These are phyloP conservation scores for Candida pseudoviswanathii DNA, from an alignment of 1,139 yeast genomes.

Conservation along the genomic window DNA sequence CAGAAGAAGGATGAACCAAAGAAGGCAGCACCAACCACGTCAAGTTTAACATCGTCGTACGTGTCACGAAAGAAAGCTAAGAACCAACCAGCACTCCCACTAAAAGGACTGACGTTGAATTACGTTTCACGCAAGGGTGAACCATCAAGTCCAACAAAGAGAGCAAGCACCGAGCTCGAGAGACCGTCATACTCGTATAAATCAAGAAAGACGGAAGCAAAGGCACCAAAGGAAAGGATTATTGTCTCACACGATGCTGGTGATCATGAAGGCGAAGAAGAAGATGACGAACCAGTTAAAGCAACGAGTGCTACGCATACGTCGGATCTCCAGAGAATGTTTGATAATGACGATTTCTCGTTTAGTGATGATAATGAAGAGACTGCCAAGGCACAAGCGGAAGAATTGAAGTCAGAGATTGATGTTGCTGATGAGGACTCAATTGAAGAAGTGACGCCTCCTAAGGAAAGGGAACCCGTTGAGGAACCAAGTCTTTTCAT, in stretches of 20 bases:
- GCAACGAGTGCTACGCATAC: conserved; percentile 11
- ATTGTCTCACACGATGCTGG: conserved; percentile 29
- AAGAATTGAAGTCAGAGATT: not conserved
- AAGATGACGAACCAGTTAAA: conserved; percentile 5
- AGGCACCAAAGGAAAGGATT: conserved; percentile 39
- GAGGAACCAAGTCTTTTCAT: conserved; percentile 13
- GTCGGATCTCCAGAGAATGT: conserved; percentile 20
- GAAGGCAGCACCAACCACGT: conserved; percentile 16
- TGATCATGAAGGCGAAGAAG: conserved; percentile 19
- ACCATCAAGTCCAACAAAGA: conserved; percentile 13
- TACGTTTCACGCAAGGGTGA: conserved; percentile 28
- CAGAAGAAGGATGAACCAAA: conserved; percentile 3
- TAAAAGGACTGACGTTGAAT: conserved; percentile 12
- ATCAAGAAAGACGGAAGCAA: conserved; percentile 37
- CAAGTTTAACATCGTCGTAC: conserved; percentile 28
- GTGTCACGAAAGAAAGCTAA: conserved; percentile 28
- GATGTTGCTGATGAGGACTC: not conserved
- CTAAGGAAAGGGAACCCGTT: conserved; percentile 5
- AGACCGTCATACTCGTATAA: conserved; percentile 34
- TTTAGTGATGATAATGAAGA: conserved; percentile 22
- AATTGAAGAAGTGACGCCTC: conserved; percentile 1
- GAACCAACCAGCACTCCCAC: conserved; percentile 1
- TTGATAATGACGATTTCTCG: conserved; percentile 16
- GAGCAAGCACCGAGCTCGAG: conserved; percentile 17
- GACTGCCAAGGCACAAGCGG: conserved; percentile 5